Evolutionary conservation across 345 rosid genomes (phyloP).

Genomic region (Clausena lansium): DNA sequence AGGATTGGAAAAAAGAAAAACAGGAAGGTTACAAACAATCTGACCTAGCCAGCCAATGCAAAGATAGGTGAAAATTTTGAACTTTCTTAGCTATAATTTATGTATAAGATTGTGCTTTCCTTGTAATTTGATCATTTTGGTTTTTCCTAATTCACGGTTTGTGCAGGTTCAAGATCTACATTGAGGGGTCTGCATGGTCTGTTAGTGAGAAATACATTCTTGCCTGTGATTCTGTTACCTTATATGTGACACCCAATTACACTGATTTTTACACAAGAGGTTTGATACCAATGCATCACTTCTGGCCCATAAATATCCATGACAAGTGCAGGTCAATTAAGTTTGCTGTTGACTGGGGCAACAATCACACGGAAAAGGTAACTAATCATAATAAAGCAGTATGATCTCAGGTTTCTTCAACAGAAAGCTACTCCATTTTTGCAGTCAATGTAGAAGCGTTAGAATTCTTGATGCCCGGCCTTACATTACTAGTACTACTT

Average conservation of each 20-base stretch:
- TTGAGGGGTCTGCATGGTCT: constrained; percentile 88
- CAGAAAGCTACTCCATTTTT: not conserved
- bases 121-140: not conserved
- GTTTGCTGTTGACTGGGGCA: constrained; percentile 81
- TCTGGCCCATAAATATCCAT: constrained; percentile 63
- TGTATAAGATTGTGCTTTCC: too few species aligned
- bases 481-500: too few species aligned
- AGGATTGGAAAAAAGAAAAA: constrained; percentile 76
- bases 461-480: not conserved
- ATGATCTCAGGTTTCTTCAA: not conserved
- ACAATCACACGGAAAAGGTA: constrained; percentile 59
- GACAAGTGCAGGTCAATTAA: constrained; percentile 75
- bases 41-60: constrained; percentile 72
- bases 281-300: constrained; percentile 60
- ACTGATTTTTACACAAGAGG: constrained; percentile 74
- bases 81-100: not conserved
- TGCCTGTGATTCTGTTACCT: constrained; percentile 72
- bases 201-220: constrained; percentile 84
- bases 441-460: not conserved
- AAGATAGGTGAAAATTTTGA: constrained; percentile 47
- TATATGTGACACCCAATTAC: constrained; percentile 58
- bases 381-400: not conserved
- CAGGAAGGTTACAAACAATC: constrained; percentile 75
- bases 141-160: not conserved
- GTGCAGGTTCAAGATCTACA: constrained; percentile 71